Evolutionary conservation across 2,329 filamentous ascomycete species (phyloP).

Genomic region (Oidium heveae): DNA sequence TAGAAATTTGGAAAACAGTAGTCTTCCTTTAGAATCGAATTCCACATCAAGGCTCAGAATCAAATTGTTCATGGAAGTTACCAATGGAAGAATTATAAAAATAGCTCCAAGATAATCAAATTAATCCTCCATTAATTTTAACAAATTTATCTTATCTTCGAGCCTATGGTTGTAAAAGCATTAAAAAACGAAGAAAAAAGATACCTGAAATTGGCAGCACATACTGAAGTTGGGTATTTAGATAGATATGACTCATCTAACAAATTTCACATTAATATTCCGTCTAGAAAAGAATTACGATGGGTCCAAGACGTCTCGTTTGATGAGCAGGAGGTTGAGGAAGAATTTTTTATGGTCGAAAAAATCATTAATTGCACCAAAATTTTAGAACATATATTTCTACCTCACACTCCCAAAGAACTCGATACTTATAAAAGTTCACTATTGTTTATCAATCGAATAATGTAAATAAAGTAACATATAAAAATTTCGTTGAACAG

Average conservation of each 20-base stretch:
- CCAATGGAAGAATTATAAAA: neutral
- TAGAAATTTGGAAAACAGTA: neutral
- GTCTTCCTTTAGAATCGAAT: neutral
- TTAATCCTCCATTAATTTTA: neutral
- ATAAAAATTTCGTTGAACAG: neutral
- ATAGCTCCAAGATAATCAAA: neutral
- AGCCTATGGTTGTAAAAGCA: neutral
- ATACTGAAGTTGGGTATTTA: neutral
- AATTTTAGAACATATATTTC: neutral
- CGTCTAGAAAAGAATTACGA: neutral
- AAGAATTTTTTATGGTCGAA: neutral
- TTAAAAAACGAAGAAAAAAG: neutral
- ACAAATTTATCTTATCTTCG: neutral
- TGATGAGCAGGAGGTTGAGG: too few relatives aligned
- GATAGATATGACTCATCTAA: neutral
- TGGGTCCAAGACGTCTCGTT: neutral
- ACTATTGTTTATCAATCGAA: neutral
- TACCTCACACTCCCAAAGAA: neutral
- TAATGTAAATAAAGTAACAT: too few relatives aligned
- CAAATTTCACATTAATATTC: neutral
- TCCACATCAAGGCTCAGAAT: neutral
- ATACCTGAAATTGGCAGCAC: neutral
- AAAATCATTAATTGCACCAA: neutral
- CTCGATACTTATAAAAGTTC: neutral
- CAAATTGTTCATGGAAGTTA: neutral